These are phyloP conservation scores for Saccharomycodes ludwigii DNA, from an alignment of 805 yeast genomes.

Conservation along the genomic window DNA sequence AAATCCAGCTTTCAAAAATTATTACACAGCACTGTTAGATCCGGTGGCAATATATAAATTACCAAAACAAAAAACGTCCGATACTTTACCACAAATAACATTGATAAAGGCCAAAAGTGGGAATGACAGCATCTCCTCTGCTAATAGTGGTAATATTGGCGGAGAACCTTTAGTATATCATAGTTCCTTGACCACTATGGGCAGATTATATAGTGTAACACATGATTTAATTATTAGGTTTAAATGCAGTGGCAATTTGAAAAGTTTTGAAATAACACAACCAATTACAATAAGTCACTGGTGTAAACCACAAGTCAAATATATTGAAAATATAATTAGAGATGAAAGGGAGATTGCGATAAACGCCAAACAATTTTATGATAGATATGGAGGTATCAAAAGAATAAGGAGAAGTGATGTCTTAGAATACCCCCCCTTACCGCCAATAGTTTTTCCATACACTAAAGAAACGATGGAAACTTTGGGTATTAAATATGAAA, in stretches of 20 bases:
- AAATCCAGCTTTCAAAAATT: slow-evolving; percentile 18
- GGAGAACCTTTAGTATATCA: slow-evolving; percentile 28
- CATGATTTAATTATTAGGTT: slow-evolving; percentile 40
- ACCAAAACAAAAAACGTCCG: slow-evolving; percentile 7
- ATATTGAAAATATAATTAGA: slow-evolving; percentile 39
- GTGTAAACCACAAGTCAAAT: slow-evolving; percentile 33
- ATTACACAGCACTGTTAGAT: slow-evolving; percentile 22
- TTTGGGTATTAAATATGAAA: slow-evolving; percentile 12
- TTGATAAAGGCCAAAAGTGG: background rate
- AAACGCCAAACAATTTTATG: slow-evolving; percentile 22
- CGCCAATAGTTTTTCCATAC: slow-evolving; percentile 19
- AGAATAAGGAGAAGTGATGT: slow-evolving; percentile 19
- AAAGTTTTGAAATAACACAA: slow-evolving; percentile 35
- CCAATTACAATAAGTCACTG: slow-evolving; percentile 47
- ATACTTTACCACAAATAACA: background rate
- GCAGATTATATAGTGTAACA: slow-evolving; percentile 37
- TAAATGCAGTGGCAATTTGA: slow-evolving; percentile 32
- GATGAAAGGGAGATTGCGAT: slow-evolving; percentile 39
- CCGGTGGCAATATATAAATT: slow-evolving; percentile 16
- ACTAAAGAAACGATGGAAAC: slow-evolving; percentile 12
- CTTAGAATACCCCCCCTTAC: slow-evolving; percentile 26
- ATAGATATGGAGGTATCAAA: slow-evolving; percentile 24
- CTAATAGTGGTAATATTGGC: slow-evolving; percentile 9
- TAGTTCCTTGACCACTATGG: slow-evolving; percentile 38
- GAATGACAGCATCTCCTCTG: too few relatives aligned